Percentiles rank a stretch among this genome's conserved stretches.
Conservation (phyloP, 371 early-diverging fungal genomes). For the Blyttiomyces sp. region DNA sequence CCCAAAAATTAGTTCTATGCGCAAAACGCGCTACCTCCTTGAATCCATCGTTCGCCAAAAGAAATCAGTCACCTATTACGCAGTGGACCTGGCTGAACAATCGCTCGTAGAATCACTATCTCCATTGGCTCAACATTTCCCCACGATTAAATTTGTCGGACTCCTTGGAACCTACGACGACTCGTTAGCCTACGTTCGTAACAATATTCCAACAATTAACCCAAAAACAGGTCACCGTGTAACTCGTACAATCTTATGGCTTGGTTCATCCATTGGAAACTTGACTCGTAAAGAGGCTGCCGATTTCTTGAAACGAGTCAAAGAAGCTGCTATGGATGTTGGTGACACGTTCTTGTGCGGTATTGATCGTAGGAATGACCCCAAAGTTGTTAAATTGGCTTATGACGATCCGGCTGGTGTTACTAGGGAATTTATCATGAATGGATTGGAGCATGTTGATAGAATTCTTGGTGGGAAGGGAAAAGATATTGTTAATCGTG, state of each 20-base stretch:
- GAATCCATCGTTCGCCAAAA: slow-evolving; percentile 65
- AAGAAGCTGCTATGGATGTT: slow-evolving; percentile 56
- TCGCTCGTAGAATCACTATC: slow-evolving; percentile 66
- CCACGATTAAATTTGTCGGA: slow-evolving; percentile 67
- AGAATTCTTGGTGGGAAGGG: slow-evolving; percentile 47
- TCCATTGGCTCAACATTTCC: slow-evolving; percentile 47
- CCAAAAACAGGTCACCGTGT: slow-evolving; percentile 19
- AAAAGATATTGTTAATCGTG: slow-evolving; percentile 28
- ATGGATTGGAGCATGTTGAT: slow-evolving; percentile 77
- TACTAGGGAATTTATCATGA: slow-evolving; percentile 80
- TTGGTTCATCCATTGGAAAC: slow-evolving; percentile 89
- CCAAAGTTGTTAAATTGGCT: slow-evolving; percentile 65
- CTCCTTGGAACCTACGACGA: slow-evolving; percentile 90
- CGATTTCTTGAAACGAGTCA: slow-evolving; percentile 51
- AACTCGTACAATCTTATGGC: slow-evolving; percentile 64
- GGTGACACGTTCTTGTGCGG: slow-evolving; percentile 81
- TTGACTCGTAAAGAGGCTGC: slow-evolving; percentile 55
- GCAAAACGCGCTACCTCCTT: slow-evolving; percentile 79
- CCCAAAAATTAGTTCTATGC: slow-evolving; percentile 60
- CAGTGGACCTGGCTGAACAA: slow-evolving; percentile 83
- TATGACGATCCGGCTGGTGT: slow-evolving; percentile 80
- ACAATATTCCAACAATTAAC: slow-evolving; percentile 47
- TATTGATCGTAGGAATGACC: slow-evolving; percentile 75
- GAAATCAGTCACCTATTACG: slow-evolving; percentile 74
- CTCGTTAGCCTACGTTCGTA: slow-evolving; percentile 58